These are phyloP conservation scores for Emergomyces africanus DNA, from an alignment of 2,329 filamentous ascomycete species.

Conservation along the genomic window DNA sequence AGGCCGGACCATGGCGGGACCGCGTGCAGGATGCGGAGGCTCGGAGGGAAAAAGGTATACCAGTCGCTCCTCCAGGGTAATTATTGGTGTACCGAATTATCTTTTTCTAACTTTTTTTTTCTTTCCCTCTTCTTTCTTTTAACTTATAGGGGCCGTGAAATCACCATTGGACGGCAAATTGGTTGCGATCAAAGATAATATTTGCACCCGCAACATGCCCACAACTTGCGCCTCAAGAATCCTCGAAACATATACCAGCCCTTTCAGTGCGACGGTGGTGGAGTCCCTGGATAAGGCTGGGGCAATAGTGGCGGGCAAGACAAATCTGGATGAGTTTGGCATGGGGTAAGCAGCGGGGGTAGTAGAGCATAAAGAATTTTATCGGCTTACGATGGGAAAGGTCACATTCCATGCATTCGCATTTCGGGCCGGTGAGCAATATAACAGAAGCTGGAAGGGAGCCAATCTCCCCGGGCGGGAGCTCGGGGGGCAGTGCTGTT, in stretches of 20 bases:
- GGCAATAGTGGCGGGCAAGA: slow-evolving; percentile 59
- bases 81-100: not conserved
- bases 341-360: slow-evolving; percentile 48
- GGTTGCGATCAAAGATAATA: slow-evolving; percentile 68
- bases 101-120: not conserved
- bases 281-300: slow-evolving; percentile 51
- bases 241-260: slow-evolving; percentile 56
- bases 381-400: slow-evolving; percentile 9
- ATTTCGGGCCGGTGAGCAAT: slow-evolving; percentile 52
- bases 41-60: slow-evolving; percentile 24
- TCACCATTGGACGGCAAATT: slow-evolving; percentile 31
- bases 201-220: slow-evolving; percentile 48
- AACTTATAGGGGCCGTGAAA: slow-evolving; percentile 9
- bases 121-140: too few relatives aligned
- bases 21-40: slow-evolving; percentile 25
- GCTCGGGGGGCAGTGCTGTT: slow-evolving; percentile 85
- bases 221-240: slow-evolving; percentile 78
- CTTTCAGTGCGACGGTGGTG: slow-evolving; percentile 74
- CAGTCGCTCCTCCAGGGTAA: not conserved
- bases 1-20: slow-evolving; percentile 22
- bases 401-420: slow-evolving; percentile 60
- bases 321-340: slow-evolving; percentile 91
- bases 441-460: slow-evolving; percentile 26
- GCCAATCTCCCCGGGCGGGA: slow-evolving; percentile 62
- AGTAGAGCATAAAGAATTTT: not conserved